Evolutionary conservation across 441 rosid genomes (phyloP).

Genomic region (Dalechampia spathulata): DNA sequence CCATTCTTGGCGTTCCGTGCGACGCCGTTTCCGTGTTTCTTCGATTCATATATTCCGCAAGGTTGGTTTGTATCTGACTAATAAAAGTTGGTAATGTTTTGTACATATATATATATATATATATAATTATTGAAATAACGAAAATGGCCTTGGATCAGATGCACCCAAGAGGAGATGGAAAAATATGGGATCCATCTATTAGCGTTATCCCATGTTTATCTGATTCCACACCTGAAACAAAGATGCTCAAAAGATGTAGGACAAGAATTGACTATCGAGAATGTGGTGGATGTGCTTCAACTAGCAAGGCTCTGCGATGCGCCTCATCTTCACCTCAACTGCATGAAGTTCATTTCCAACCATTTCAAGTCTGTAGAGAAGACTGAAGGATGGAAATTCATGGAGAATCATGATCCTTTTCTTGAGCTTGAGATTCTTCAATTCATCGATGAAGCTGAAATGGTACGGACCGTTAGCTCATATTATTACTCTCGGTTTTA

Average conservation of each 20-base stretch:
- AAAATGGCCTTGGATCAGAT: slow-evolving; percentile 43
- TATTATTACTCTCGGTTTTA: too few species aligned
- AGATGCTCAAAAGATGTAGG: slow-evolving; percentile 42
- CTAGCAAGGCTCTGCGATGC: slow-evolving; percentile 78
- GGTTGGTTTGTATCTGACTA: too few species aligned
- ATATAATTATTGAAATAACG: too few species aligned
- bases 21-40: slow-evolving; percentile 64
- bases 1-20: slow-evolving; percentile 75
- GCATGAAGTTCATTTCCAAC: slow-evolving; percentile 41
- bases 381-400: slow-evolving; percentile 81
- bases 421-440: slow-evolving; percentile 73
- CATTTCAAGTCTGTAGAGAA: slow-evolving; percentile 48
- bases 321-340: slow-evolving; percentile 57
- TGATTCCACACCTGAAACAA: slow-evolving; percentile 64
- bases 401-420: slow-evolving; percentile 66
- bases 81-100: too few species aligned
- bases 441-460: slow-evolving; percentile 73
- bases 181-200: slow-evolving; percentile 74
- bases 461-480: too few species aligned
- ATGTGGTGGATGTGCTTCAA: slow-evolving; percentile 70
- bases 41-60: slow-evolving; percentile 52
- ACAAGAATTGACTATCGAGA: slow-evolving; percentile 47
- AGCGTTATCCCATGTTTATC: slow-evolving; percentile 71
- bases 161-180: slow-evolving; percentile 51
- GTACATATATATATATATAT: too few species aligned